Evolutionary conservation across 345 rosid species (phyloP).

Genomic region (Aethionema arabicum): DNA sequence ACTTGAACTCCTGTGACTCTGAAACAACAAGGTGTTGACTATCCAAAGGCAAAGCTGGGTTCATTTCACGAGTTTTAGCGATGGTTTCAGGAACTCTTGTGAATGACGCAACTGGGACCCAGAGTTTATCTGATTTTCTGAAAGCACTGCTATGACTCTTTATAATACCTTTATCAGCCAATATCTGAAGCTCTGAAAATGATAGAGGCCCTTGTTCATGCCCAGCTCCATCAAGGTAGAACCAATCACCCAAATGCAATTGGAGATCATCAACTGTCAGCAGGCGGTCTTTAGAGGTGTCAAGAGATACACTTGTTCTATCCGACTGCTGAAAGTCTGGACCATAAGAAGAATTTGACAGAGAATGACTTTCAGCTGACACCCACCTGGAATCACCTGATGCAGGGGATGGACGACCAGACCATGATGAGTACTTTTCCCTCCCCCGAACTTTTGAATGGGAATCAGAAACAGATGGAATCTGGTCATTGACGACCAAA

Average conservation of each 20-base stretch:
- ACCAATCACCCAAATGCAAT: conserved; percentile 96
- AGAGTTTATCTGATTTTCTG: conserved; percentile 81
- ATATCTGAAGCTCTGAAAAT: conserved; percentile 66
- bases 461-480: conserved; percentile 71
- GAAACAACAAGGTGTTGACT: conserved; percentile 41
- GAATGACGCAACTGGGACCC: conserved; percentile 74
- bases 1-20: conserved; percentile 33
- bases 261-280: conserved; percentile 68
- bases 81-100: conserved; percentile 44
- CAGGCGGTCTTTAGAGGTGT: conserved; percentile 62
- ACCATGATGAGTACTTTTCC: conserved; percentile 67
- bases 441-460: conserved; percentile 65
- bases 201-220: conserved; percentile 85
- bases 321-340: conserved; percentile 47
- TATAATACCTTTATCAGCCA: conserved; percentile 71
- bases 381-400: conserved; percentile 63
- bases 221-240: conserved; percentile 89
- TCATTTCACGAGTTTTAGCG: conserved; percentile 39
- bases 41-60: conserved; percentile 40
- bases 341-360: conserved; percentile 47
- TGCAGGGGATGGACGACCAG: conserved; percentile 61
- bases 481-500: conserved; percentile 93
- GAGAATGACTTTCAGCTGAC: conserved; percentile 55
- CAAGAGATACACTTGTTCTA: conserved; percentile 48
- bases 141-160: conserved; percentile 75